Base-by-base conservation (phyloP, 169 alveolate species). In the Miamiensis avidus region DNA sequence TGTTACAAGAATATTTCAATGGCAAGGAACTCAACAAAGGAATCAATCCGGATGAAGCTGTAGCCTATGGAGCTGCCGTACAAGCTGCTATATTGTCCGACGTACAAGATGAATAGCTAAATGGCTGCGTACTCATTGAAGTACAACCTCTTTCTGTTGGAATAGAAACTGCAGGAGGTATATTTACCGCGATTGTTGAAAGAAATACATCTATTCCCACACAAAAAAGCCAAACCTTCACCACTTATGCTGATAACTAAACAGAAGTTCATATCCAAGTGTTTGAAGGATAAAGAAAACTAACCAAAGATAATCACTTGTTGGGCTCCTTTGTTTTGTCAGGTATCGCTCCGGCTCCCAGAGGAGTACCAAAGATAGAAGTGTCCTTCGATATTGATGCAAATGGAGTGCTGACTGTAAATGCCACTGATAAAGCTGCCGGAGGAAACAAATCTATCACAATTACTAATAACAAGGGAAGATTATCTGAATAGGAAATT, bases 1-100 rank as follows among this genome's bases (percentile, higher is more conserved):
- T 98, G 78, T 95, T 98, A 84, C 96, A 97, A 94, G 99, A 97
- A 78, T 97, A 91, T 92, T 98, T 98, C 95, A 96, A 96, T 86
- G 99, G 99, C 20, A 97, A 96, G 90, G 98, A 95, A 83, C 98
- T 99, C 69, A 94, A 98, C 93, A 90, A 89, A 78, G 91, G 91
- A 29, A 91, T 94, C 65, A 91, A 94, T 85, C 97, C 97, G 32
- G 97, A 94, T 89, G 97, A 94, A 82, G 97, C 95, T 64, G 97
- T 94, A 75, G 97, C 97, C 69, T 94, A 94, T 85, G 97, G 97
- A 30, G 97, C 97, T 29, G 94, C 97, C 0, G 95, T 91, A 26
- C 90, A 91, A 88, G 97, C 92, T 34, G 95, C 93, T 76, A 91
- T 94, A 34, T 76, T 94, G 0, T 82, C 93, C 4, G 88, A 84